Evolutionary conservation across 2,329 filamentous ascomycete species (phyloP).

Genomic region (Tolypocladium album): DNA sequence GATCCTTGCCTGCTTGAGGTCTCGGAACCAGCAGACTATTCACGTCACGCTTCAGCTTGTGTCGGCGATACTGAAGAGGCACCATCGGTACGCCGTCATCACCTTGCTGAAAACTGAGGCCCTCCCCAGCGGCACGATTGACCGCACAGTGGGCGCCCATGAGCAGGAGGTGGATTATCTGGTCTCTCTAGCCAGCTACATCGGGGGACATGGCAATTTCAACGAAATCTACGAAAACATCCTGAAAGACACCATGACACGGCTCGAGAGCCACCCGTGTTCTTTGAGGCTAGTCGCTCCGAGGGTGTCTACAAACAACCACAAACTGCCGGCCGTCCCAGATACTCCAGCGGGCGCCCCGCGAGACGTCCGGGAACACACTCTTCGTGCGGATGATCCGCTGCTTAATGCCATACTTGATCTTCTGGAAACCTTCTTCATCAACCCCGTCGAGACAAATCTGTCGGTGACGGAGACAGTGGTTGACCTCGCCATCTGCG

Average conservation of each 20-base stretch:
- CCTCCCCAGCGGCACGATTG: slow-evolving; percentile 39
- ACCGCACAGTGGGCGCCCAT: slow-evolving; percentile 62
- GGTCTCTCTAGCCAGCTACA: slow-evolving; percentile 53
- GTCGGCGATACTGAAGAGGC: slow-evolving; percentile 74
- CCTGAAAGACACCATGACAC: slow-evolving; percentile 57
- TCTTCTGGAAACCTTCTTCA: slow-evolving; percentile 69
- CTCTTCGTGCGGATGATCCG: slow-evolving; percentile 50
- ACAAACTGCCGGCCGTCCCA: slow-evolving; percentile 43
- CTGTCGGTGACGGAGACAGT: slow-evolving; percentile 76
- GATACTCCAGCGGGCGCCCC: slow-evolving; percentile 49
- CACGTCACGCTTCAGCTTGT: slow-evolving; percentile 81
- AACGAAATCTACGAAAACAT: slow-evolving; percentile 64
- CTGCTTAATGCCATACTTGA: slow-evolving; percentile 56
- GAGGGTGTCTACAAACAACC: slow-evolving; percentile 43
- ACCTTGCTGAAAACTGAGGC: slow-evolving; percentile 62
- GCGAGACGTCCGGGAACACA: slow-evolving; percentile 49
- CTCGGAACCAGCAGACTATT: slow-evolving; percentile 78
- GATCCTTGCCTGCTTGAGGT: slow-evolving; percentile 73
- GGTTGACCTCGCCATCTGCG: slow-evolving; percentile 72
- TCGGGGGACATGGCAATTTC: slow-evolving; percentile 60
- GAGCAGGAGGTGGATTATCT: slow-evolving; percentile 65
- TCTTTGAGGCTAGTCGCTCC: slow-evolving; percentile 58
- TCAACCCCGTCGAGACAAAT: slow-evolving; percentile 87
- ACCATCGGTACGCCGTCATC: slow-evolving; percentile 75
- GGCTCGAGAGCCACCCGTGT: slow-evolving; percentile 64